Evolutionary conservation across 257 asterid genomes (phyloP), one percentile per base, ranked within the genome.

Genomic region (Anisodus acutangulus): DNA sequence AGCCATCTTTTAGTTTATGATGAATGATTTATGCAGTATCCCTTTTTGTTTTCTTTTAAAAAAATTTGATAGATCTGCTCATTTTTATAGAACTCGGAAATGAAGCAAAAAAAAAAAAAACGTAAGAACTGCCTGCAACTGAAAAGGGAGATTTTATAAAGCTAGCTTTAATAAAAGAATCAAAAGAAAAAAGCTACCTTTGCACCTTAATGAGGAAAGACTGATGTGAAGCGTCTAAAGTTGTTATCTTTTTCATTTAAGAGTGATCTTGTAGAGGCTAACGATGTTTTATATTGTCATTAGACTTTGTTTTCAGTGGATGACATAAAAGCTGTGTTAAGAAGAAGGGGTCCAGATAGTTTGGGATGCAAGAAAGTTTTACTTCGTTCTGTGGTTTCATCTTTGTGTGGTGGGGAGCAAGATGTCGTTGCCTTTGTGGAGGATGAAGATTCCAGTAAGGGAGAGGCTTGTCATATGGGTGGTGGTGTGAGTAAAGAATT

Each of bases 321-420:
- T 39, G 97, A 89, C 71, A 89, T 95, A 53, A 92, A 88, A 87
- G 86, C 59, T 57, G 95, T 90, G 67, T 83, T 96, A 82, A 87
- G 72, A 66, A 90, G 97, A 90, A 93, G 99, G 88, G 99, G 99
- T 19, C 99, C 99, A 37, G 97, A 96, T 82, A 93, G 95, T 88
- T 81, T 94, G 70, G 98, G 97, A 74, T 86, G 93, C 86, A 91
- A 85, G 84, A 80, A 51, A 86, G 82, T 95, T 80, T 58, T 85
- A 79, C 81, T 94, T 57, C 83, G 84, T 84, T 80, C 89, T 8
- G 86, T 78, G 6, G 58, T 54, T 31, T 81, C 86, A 7, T 41
- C 59, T 49, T 86, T 81, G 64, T 78, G 51, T 35, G 86, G 86
- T 26, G 86, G 84, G 58, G 69, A 85, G 71, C 79, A 54, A 19